Base-by-base conservation (phyloP, 2,329 filamentous ascomycete species). In the Trichoderma sp. region DNA sequence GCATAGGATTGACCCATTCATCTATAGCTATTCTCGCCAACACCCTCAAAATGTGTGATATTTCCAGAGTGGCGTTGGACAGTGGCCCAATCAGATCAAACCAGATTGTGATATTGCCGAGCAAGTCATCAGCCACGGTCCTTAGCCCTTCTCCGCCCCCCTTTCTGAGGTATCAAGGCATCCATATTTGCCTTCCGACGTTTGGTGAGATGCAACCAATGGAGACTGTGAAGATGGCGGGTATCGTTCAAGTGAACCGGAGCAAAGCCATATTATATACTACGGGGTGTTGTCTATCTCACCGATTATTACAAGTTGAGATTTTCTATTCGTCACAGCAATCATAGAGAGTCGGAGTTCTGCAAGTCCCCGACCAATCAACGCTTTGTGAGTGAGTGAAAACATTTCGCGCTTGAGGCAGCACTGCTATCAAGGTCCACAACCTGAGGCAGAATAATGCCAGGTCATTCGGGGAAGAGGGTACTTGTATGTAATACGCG, bases 391-490 rank as follows among this genome's bases (percentile, higher is more conserved):
- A 68, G 36, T 9, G 26, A 59, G 12, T 3, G n/a, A 17, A n/a
- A n/a, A 20, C 28, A 30, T n/a, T 67, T 39, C 32, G 26, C 50
- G 47, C 43, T 43, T 34, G 47, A 66, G n/a, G 53, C 55, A 26
- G 26, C 36, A 43, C 50, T 53, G 28, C 28, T 62, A 61, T 68
- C 55, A 61, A 69, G 55, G 20, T 69, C 57, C 67, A 53, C 67
- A 61, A 28, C 36, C 55, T 53, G 67, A 61, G 57, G n/a, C 39
- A 69, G 32, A 68, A 13, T 36, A 62, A 68, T 26, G 36, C 66
- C 32, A 57, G 6, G 39, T 7, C 20, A 7, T 8, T 8, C 23
- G 12, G 34, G 12, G 12, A 36, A 26, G 58, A n/a, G 59, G 47
- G 20, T 7, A 23, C 47, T 23, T 53, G 47, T n/a, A 17, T 17